These are phyloP conservation scores for Fusarium floridanum DNA, from an alignment of 2,329 filamentous ascomycete species.

Conservation along the genomic window DNA sequence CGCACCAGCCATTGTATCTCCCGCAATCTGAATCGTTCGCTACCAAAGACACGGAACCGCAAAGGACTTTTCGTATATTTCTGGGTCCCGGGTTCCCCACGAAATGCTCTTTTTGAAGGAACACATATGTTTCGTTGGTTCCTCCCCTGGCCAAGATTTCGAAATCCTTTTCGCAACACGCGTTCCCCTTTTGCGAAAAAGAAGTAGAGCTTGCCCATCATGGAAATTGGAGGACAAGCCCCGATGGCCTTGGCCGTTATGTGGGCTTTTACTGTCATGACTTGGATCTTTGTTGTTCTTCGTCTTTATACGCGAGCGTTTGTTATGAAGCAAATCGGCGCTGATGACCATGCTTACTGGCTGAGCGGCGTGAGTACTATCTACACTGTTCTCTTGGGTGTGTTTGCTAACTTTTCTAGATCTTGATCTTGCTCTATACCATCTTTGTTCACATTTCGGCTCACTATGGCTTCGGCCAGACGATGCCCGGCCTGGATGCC, in stretches of 20 bases:
- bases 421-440: conserved; percentile 50
- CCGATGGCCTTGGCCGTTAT: conserved; percentile 43
- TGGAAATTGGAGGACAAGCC: conserved; percentile 34
- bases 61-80: not conserved
- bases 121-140: not conserved
- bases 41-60: not conserved
- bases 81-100: not conserved
- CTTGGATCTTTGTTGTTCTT: conserved; percentile 49
- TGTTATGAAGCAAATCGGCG: conserved; percentile 44
- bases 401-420: not conserved
- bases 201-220: not conserved
- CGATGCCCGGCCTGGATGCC: conserved; percentile 27
- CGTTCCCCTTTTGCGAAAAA: not conserved
- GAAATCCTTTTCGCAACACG: not conserved
- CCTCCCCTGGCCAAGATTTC: not conserved
- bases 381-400: not conserved
- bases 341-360: conserved; percentile 52
- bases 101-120: not conserved
- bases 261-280: conserved; percentile 42
- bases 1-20: not conserved
- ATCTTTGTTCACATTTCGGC: conserved; percentile 48
- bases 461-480: conserved; percentile 51
- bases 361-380: conserved; percentile 17
- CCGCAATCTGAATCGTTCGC: not conserved
- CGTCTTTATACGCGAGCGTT: conserved; percentile 53